Percentiles rank a stretch among this genome's conserved stretches.
Conservation (phyloP, 441 rosid genomes). For the Populus hybrid region DNA sequence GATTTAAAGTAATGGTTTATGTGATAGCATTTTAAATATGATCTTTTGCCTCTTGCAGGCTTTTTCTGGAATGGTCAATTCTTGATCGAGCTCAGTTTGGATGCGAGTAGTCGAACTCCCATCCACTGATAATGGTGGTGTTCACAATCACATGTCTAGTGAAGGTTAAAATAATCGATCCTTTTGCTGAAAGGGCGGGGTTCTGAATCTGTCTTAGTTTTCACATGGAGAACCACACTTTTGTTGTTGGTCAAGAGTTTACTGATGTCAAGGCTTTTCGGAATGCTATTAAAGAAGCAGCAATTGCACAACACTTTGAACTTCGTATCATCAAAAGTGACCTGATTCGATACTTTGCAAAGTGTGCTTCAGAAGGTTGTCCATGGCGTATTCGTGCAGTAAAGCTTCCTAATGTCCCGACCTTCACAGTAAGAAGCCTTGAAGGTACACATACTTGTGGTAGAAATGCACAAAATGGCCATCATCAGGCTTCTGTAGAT, state of each 20-base stretch:
- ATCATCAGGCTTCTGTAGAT: constrained; percentile 65
- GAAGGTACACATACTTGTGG: constrained; percentile 56
- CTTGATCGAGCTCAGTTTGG: constrained; percentile 4
- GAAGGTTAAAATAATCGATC: constrained; percentile 11
- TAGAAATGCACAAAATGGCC: constrained; percentile 52
- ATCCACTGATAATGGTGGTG: background rate
- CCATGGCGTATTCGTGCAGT: constrained; percentile 61
- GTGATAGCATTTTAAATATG: background rate
- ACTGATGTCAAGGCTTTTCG: constrained; percentile 58
- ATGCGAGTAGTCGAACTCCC: background rate
- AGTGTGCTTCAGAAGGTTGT: constrained; percentile 58
- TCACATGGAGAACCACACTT: constrained; percentile 37
- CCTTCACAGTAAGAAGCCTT: constrained; percentile 51
- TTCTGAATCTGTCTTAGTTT: constrained; percentile 19
- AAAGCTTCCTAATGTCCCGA: constrained; percentile 45
- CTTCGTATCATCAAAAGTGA: constrained; percentile 55
- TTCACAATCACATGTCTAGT: background rate
- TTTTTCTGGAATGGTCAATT: constrained; percentile 12
- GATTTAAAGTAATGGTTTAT: background rate
- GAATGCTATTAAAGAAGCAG: constrained; percentile 55
- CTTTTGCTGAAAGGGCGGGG: constrained; percentile 9
- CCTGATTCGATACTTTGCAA: constrained; percentile 51
- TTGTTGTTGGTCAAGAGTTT: constrained; percentile 55
- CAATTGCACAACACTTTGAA: constrained; percentile 62
- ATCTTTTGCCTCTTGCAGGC: constrained; percentile 23